Percentiles rank a stretch among this genome's conserved stretches.
phyloP scores from a whole-genome alignment of 148 eudicot species.

The Gaultheria prostrata region DNA sequence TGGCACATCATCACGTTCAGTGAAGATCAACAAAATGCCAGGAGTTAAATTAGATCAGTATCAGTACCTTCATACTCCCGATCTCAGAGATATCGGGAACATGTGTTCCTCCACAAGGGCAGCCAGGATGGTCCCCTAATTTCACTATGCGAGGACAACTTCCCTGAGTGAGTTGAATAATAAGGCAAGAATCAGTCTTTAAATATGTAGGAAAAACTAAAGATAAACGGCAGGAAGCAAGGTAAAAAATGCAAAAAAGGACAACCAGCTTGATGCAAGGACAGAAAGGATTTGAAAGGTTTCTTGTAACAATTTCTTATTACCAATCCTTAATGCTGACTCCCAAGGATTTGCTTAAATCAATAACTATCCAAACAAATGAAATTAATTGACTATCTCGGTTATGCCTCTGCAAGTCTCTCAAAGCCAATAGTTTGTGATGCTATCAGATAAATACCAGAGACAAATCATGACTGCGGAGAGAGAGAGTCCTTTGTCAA shows the following conservation, averaged over 20 bases:
- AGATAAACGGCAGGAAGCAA: not conserved
- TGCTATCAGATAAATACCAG: not conserved
- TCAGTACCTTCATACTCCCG: constrained; percentile 52
- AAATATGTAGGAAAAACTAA: not conserved
- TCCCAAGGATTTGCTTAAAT: not conserved
- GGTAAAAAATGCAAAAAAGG: not conserved
- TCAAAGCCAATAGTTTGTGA: not conserved
- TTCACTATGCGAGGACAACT: constrained; percentile 74
- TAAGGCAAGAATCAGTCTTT: not conserved
- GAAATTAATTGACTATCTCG: not conserved
- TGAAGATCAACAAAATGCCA: not conserved
- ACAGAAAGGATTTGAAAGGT: not conserved
- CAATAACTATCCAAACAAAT: not conserved
- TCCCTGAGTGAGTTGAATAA: constrained; percentile 36
- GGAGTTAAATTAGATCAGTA: not conserved
- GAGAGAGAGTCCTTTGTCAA: not conserved
- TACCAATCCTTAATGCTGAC: not conserved
- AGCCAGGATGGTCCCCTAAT: constrained; percentile 70
- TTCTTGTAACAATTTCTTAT: not conserved
- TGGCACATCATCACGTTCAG: not conserved
- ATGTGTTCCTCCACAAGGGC: constrained; percentile 94
- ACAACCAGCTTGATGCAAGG: not conserved
- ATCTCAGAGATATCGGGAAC: constrained; percentile 64
- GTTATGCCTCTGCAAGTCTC: not conserved
- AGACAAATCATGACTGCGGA: too few species aligned